phyloP scores from a whole-genome alignment of 345 rosid genomes.

The Brassica carinata region DNA sequence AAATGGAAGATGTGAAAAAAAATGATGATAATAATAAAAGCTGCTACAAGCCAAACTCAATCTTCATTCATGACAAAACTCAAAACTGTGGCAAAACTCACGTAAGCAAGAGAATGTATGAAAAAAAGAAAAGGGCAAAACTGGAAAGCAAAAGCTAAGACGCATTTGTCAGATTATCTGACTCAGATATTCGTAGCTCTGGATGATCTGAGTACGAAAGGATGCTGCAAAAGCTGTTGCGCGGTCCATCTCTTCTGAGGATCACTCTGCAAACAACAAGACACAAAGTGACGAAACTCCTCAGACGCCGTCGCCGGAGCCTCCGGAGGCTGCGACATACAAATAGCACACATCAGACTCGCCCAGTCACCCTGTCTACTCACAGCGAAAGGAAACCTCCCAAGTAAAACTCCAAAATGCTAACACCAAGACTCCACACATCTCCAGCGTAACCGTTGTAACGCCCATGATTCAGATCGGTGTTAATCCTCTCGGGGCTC shows the following conservation, averaged over 20 bases:
- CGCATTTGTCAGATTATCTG: not conserved
- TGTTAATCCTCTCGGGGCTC: slow-evolving; percentile 96
- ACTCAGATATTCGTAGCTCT: slow-evolving; percentile 41
- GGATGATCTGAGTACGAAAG: slow-evolving; percentile 57
- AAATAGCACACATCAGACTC: slow-evolving; percentile 88
- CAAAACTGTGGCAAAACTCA: slow-evolving; percentile 3
- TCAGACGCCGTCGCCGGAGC: slow-evolving; percentile 72
- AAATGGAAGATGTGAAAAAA: not conserved
- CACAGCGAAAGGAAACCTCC: slow-evolving; percentile 77
- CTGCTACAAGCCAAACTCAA: slow-evolving; percentile 21
- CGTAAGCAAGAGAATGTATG: not conserved
- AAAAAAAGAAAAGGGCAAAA: not conserved
- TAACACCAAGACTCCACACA: slow-evolving; percentile 90
- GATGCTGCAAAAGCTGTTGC: slow-evolving; percentile 66
- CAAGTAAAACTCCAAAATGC: slow-evolving; percentile 79
- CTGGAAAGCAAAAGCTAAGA: slow-evolving; percentile 6
- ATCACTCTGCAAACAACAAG: slow-evolving; percentile 84
- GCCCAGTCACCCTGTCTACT: slow-evolving; percentile 94
- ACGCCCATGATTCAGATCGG: slow-evolving; percentile 80
- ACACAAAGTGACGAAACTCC: slow-evolving; percentile 72
- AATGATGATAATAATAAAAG: not conserved
- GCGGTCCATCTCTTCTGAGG: slow-evolving; percentile 78
- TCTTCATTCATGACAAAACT: slow-evolving; percentile 18
- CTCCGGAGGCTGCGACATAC: slow-evolving; percentile 87
- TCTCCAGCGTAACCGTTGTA: slow-evolving; percentile 85